A percentile compares a stretch with the other conserved stretches of the same genome.
These are phyloP conservation scores for Colletotrichum horii DNA, from an alignment of 2,329 filamentous ascomycete species.

Conservation along the genomic window DNA sequence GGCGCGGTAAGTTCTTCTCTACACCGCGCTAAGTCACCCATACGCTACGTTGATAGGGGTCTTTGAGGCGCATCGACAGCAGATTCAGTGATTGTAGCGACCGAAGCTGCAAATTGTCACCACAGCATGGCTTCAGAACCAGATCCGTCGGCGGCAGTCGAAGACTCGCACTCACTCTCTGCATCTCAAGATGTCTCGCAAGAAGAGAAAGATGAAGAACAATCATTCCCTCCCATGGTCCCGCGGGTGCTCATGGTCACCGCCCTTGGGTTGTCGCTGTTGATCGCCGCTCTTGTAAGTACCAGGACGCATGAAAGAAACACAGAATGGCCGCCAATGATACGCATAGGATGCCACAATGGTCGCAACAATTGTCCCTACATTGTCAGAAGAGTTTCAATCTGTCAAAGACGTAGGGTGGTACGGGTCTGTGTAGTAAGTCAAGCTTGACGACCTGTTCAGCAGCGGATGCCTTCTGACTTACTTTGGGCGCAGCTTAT, in stretches of 20 bases:
- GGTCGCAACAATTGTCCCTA: constrained; percentile 1
- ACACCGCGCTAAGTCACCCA: background rate
- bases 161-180: background rate
- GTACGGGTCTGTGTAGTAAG: constrained; percentile 47
- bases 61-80: background rate
- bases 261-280: background rate
- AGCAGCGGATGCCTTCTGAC: background rate
- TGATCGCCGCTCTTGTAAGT: background rate
- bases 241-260: background rate
- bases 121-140: background rate
- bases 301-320: background rate
- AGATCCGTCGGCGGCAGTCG: background rate
- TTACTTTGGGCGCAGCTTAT: constrained; percentile 19
- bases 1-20: background rate
- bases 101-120: background rate
- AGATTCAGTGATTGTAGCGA: background rate
- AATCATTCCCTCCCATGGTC: background rate
- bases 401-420: constrained; percentile 47
- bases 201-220: background rate
- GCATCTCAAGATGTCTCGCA: background rate
- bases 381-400: constrained; percentile 35
- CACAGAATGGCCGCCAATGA: background rate
- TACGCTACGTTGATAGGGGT: background rate
- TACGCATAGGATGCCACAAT: background rate
- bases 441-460: background rate